A percentile compares a stretch with the other conserved stretches of the same genome.
phyloP scores from a whole-genome alignment of 495 filamentous ascomycete genomes.

The Lasiosphaeria hispida region DNA sequence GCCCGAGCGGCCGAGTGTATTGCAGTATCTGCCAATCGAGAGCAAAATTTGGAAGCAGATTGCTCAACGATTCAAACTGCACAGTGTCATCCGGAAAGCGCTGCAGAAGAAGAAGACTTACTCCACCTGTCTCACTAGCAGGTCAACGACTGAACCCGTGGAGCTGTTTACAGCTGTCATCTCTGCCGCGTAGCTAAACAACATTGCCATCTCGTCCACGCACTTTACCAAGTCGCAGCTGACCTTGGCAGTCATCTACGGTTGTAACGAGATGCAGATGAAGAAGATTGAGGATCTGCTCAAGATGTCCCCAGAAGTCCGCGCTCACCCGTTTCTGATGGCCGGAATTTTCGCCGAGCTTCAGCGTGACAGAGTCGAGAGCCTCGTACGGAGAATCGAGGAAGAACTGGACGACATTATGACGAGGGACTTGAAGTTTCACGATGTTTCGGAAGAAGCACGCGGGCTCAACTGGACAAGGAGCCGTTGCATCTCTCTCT shows the following conservation, averaged over 20 bases:
- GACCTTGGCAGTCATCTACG: constrained; percentile 11
- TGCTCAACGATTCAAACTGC: background rate
- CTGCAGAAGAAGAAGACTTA: background rate
- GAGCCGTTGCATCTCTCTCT: background rate
- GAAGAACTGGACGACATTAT: background rate
- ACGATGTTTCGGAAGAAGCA: background rate
- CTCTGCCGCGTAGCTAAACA: background rate
- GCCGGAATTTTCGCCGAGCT: constrained; percentile 19
- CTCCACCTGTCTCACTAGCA: background rate
- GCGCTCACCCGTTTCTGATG: constrained; percentile 15
- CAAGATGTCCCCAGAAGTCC: constrained; percentile 5
- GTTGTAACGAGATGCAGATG: constrained; percentile 4
- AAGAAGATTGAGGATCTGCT: constrained; percentile 2
- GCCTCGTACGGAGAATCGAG: background rate
- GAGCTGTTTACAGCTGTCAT: constrained; percentile 7
- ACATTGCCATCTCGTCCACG: constrained; percentile 13
- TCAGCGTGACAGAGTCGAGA: constrained; percentile 11
- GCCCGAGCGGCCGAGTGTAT: background rate
- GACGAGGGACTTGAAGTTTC: background rate
- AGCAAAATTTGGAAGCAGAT: background rate
- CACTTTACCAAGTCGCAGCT: constrained; percentile 6
- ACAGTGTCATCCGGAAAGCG: background rate
- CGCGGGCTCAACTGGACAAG: background rate
- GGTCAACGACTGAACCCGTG: background rate
- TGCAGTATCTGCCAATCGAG: background rate